Conservation (phyloP, 2,329 filamentous ascomycete genomes). For the Fusarium gaditjirri region DNA sequence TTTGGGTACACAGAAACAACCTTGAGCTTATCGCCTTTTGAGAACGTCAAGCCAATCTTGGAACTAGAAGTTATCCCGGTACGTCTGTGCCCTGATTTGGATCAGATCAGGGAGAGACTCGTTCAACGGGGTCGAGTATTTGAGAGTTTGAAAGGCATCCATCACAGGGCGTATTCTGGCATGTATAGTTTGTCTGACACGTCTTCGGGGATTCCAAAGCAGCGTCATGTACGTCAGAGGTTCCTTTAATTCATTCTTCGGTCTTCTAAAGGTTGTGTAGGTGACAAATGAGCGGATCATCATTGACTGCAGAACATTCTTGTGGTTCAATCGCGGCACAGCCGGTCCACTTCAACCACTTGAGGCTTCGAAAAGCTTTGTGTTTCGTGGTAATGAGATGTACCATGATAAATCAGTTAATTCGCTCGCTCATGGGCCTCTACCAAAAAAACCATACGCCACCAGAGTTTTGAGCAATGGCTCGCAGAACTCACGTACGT, state of each 20-base stretch:
- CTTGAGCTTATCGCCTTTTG: neutral
- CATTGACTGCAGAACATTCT: neutral
- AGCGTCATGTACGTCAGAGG: neutral
- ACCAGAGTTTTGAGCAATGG: neutral
- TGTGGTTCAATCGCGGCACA: neutral
- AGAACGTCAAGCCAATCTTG: neutral
- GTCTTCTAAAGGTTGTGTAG: neutral
- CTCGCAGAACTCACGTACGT: neutral
- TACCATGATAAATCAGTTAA: neutral
- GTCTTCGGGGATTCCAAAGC: neutral
- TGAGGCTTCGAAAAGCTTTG: neutral
- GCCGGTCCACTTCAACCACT: neutral
- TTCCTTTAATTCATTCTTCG: accelerated
- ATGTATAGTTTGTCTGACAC: neutral
- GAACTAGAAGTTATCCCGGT: neutral
- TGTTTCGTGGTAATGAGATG: neutral
- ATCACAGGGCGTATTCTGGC: constrained; percentile 1
- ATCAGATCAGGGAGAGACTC: neutral
- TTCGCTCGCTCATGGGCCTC: accelerated
- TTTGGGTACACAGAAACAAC: neutral
- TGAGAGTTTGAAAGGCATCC: neutral
- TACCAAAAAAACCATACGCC: neutral
- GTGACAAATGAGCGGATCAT: neutral
- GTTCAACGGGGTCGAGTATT: neutral
- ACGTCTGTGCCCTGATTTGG: neutral